Base-by-base conservation (phyloP, 306 rosid genomes). In the Pyrus betulifolia region DNA sequence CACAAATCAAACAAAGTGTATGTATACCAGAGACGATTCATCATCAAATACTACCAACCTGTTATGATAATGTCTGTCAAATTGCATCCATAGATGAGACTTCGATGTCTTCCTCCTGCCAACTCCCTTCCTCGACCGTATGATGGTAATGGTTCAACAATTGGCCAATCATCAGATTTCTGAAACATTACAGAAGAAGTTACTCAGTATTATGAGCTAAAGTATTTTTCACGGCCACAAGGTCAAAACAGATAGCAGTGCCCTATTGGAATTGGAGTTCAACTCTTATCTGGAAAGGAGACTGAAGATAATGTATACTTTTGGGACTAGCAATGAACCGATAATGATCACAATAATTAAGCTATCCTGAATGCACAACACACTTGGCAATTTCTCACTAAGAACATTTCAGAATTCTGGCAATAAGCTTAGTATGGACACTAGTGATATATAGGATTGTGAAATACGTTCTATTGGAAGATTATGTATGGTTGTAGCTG, bases 101-200 rank as follows among this genome's bases (percentile, higher is more conserved):
- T 90, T 72, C 21, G 79, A 79, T 88, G 92, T 83, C 98, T 89
- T 84, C 88, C 87, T 73, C 98, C 97, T 0, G 93, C 88, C 70
- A 88, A 80, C 81, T 93, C 98, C 83, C 98, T 87, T 35, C 98
- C 98, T 75, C 91, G 89, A 67, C 98, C 98, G 76, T 93, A 93
- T 1, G 98, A 91, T 2, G 97, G 97, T 28, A 93, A 83, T 23
- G 97, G 97, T 35, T 89, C 93, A 49, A 87, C 80, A 74, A 93
- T 74, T 18, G 93, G 97, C 97, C 98, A 93, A 74, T 88, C 94
- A 33, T 80, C 64, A 0, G 82, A 78, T 80, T 86, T 73, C 97
- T 91, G 87, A 61, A 79, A 86, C 69, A 75, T 58, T 45, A 71
- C 55, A 72, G 70, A 33, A 79, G 21, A 81, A 65, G 73, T 71